These are phyloP conservation scores for Lizonia empirigonia DNA, from an alignment of 2,329 filamentous ascomycete species.

Conservation along the genomic window DNA sequence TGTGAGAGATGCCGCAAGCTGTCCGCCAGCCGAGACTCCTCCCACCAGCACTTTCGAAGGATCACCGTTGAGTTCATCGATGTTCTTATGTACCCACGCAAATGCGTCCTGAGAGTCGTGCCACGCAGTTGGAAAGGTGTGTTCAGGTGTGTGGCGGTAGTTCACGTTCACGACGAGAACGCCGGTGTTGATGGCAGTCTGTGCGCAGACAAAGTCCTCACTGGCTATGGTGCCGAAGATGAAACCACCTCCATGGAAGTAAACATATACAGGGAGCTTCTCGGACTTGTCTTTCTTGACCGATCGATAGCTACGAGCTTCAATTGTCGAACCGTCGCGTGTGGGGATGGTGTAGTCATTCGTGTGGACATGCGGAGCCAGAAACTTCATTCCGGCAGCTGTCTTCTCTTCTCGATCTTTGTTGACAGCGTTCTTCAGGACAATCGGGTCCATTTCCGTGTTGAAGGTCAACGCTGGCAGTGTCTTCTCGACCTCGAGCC, in stretches of 20 bases:
- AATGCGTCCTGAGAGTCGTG: constrained; percentile 61
- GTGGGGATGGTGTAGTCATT: constrained; percentile 45
- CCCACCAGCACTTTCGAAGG: constrained; percentile 54
- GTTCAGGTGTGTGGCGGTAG: constrained; percentile 64
- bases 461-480: constrained; percentile 33
- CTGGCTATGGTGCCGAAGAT: constrained; percentile 60
- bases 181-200: constrained; percentile 51
- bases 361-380: constrained; percentile 31
- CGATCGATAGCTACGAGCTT: constrained; percentile 57
- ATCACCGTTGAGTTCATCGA: constrained; percentile 49
- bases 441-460: constrained; percentile 21
- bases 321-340: constrained; percentile 54
- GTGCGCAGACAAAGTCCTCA: constrained; percentile 60
- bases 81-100: constrained; percentile 58
- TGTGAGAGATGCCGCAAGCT: constrained; percentile 55
- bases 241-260: constrained; percentile 61
- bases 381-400: constrained; percentile 25
- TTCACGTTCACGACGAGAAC: constrained; percentile 61
- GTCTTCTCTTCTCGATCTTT: constrained; percentile 26
- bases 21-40: constrained; percentile 58
- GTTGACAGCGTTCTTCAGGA: constrained; percentile 29
- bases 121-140: constrained; percentile 59
- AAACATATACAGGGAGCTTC: constrained; percentile 56
- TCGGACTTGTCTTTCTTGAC: constrained; percentile 36
- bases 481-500: constrained; percentile 40